Base-by-base conservation (phyloP, 2,329 filamentous ascomycete genomes). In the Diplodia intermedia region DNA sequence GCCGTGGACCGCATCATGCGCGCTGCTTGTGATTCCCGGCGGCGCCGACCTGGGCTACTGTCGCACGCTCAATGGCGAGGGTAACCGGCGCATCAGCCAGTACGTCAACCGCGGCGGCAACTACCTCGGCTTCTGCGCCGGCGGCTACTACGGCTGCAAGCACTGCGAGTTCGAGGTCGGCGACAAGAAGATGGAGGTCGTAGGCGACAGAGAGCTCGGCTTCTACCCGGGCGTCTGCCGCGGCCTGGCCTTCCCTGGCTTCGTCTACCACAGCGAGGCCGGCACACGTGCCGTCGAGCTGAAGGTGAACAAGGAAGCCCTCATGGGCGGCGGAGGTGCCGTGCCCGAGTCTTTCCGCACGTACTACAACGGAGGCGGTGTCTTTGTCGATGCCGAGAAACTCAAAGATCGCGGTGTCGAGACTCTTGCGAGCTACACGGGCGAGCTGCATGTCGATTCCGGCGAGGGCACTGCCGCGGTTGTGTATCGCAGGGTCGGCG, bases 11-110 rank as follows among this genome's bases (percentile, higher is more conserved):
- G 83, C 90, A 3, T 91, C 92, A 2, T 98, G 94, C 77, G 93
- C 93, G 0, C 86, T 98, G 11, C 86, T 99, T 7, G 94, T 98
- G 2, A 88, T 99, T 65, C 95, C 95, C 1, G 95, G 95, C 26
- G 95, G 95, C 38, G 94, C 92, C n/a, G 95, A 99, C 76, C 84
- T 96, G 63, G 92, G 91, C 61, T 99, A 97, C 79, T 97, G 94
- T 79, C 89, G 91, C 33, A 89, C 88, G 2, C 86, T 99, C 71
- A 95, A 98, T 77, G 95, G 95, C 43, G 85, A 89, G 65, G 95
- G 94, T 1, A 99, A 98, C 78, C 86, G 90, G 43, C 86, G 88
- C 71, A 97, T 99, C 78, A 83, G 86, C 67, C 90, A 94, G 72
- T 99, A 91, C 75, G 92, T 99, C 61, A 91, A 93, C 69, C 86